Conservation (phyloP, 202 grass and related monocot genomes). For the Hordeum pubiflorum region DNA sequence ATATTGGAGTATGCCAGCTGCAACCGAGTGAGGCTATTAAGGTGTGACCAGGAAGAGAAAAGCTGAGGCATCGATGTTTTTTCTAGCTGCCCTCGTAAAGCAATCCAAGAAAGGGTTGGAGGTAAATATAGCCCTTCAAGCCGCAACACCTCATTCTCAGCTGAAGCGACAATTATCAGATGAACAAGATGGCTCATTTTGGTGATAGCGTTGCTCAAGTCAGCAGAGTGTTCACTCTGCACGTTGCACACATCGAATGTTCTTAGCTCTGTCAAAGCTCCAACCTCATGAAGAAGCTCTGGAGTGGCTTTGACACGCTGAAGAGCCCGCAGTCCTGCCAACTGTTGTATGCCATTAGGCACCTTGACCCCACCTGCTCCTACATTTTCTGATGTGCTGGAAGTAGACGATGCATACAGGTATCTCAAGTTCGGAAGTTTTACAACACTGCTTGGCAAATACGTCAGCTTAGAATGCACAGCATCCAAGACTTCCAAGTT, state of each 20-base stretch:
- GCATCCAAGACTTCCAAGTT: neutral
- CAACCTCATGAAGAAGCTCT: neutral
- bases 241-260: too few species aligned
- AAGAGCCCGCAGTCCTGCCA: constrained; percentile 23
- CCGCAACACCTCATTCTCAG: neutral
- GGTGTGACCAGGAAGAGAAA: too few species aligned
- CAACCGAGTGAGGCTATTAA: too few species aligned
- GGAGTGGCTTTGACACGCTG: neutral
- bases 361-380: neutral
- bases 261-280: neutral
- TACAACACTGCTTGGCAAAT: neutral
- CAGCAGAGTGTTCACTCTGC: too few species aligned
- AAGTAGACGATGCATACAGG: neutral
- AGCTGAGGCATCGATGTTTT: too few species aligned
- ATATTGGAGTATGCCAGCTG: too few species aligned
- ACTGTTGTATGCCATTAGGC: neutral
- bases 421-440: neutral
- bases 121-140: neutral
- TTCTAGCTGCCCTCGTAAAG: neutral
- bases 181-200: neutral
- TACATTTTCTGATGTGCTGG: too few species aligned
- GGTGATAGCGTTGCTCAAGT: too few species aligned
- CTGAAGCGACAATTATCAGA: neutral
- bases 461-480: neutral
- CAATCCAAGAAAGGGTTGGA: neutral